Conservation (phyloP, 1,284 basidiomycete species). For the Ustilago curta region DNA sequence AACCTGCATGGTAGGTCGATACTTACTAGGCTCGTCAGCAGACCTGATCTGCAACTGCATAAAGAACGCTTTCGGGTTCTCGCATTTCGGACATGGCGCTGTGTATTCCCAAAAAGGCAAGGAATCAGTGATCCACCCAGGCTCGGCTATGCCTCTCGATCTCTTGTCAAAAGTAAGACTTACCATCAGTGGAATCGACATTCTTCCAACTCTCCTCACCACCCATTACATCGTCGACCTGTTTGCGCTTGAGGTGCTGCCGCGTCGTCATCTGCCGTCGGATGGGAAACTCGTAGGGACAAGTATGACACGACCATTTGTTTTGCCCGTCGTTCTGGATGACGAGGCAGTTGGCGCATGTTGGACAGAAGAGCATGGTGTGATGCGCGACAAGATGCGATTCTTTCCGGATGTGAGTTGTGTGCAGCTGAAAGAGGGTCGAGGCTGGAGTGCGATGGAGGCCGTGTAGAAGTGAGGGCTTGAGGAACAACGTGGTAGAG, state of each 20-base stretch:
- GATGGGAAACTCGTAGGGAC: slow-evolving; percentile 94
- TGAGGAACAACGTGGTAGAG: too few species aligned
- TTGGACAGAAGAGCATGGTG: slow-evolving; percentile 92
- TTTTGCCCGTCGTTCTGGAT: slow-evolving; percentile 75
- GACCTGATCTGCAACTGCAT: slow-evolving; percentile 96
- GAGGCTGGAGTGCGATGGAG: background rate
- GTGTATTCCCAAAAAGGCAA: background rate
- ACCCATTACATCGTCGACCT: slow-evolving; percentile 70
- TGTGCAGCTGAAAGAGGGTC: background rate
- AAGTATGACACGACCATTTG: slow-evolving; percentile 93
- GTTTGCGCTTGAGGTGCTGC: slow-evolving; percentile 54
- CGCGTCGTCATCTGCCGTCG: slow-evolving; percentile 75
- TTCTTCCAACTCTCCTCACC: slow-evolving; percentile 89
- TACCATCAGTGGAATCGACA: slow-evolving; percentile 82
- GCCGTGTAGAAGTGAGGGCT: background rate
- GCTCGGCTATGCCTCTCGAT: too few species aligned
- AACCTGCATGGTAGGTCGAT: too few species aligned
- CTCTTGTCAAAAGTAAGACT: too few species aligned
- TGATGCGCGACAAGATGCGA: background rate
- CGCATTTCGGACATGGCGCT: slow-evolving; percentile 86
- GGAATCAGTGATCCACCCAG: background rate
- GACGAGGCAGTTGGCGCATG: slow-evolving; percentile 89
- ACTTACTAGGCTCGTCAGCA: slow-evolving; percentile 73
- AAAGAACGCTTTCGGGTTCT: slow-evolving; percentile 88
- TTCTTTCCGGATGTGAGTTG: too few species aligned